Base-by-base conservation (phyloP, 495 filamentous ascomycete species). In the Talaromyces trachyspermus region DNA sequence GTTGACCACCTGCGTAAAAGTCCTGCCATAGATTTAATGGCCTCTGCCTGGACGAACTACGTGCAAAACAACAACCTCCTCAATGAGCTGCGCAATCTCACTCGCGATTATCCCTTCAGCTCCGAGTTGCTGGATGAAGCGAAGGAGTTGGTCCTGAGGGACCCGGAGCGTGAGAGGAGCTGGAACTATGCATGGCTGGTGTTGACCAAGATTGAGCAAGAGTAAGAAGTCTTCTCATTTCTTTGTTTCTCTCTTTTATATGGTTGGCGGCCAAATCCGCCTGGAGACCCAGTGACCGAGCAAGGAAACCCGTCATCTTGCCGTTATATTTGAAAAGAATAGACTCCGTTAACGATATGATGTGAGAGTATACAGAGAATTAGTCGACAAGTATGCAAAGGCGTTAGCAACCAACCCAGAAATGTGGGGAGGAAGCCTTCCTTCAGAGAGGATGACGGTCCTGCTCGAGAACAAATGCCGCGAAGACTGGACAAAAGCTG, bases 151-250 rank as follows among this genome's bases (percentile, higher is more conserved):
- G 85, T 89, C 9, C 69, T 73, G 37, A 72, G 72, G 39, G 85
- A 88, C 50, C 79, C 81, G 0, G 62, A 76, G 6, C 81, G 79
- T 46, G 78, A 75, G 52, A 68, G 80, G 10, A 87, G 82, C 56
- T 89, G 85, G 84, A 89, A 89, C 53, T 74, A 82, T 57, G 85
- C 79, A 33, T 89, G 85, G 85, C 65, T 88, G 27, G 77, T 85
- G 23, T 65, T 89, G n/a, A 65, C 61, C 11, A 86, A 86, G 52
- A 77, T 88, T 25, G 66, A 74, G 33, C 77, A 76, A 47, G 77
- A 84, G 81, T 85, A 63, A 62, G 82, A 75, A 43, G 26, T 36
- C 24, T 9, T 45, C 24, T 11, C n/a, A 2, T 12, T 37, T 30
- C 12, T 30, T 30, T 51, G 12, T 49, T 10, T 20, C 48, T 43